Evolutionary conservation across 1,284 basidiomycete species (phyloP), one percentile per base, ranked within the genome.

Genomic region (Xanthoconium separans): DNA sequence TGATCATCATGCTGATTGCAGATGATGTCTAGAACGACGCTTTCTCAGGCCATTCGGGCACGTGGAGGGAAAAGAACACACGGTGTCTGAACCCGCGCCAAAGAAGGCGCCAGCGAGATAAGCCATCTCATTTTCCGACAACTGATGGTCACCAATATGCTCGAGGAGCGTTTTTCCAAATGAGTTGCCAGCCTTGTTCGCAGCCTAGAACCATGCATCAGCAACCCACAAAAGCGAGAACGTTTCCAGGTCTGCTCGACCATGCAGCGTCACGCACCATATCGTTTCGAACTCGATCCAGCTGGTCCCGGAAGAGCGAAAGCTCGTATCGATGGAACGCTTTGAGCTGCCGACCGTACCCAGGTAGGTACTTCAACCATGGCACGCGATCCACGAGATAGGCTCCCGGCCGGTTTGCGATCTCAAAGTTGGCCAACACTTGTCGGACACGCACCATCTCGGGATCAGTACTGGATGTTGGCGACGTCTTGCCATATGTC

Each of bases 351-450:
- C 51, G 37, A 3, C 39, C 50, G 34, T 51, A 53, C 8, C 64
- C 56, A 33, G 62, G 58, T 7, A 63, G 65, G 20, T 70, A 78
- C 66, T 70, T 70, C 27, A 88, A 68, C 61, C 79, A 71, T 0
- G 85, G 84, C 56, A 76, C 80, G 4, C 72, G 63, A 62, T 87
- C 84, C 27, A 88, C 80, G 41, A 77, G 70, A 72, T 80, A 83
- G 1, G 77, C 64, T 1, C 83, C 83, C 0, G 83, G 82, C 0
- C 76, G 73, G 29, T 85, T 65, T 1, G 75, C 75, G 2, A 68
- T 63, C 4, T 80, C 77, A 11, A 88, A 70, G 12, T 79, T 73
- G 1, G 71, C 67, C 10, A 81, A 65, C 45, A 74, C 75, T n/a
- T 73, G 69, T 44, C 76, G 79, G 40, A 86, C 74, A 22, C 76